These are phyloP conservation scores for Rugosomyces carneus DNA, from an alignment of 1,284 basidiomycete genomes.

Conservation along the genomic window DNA sequence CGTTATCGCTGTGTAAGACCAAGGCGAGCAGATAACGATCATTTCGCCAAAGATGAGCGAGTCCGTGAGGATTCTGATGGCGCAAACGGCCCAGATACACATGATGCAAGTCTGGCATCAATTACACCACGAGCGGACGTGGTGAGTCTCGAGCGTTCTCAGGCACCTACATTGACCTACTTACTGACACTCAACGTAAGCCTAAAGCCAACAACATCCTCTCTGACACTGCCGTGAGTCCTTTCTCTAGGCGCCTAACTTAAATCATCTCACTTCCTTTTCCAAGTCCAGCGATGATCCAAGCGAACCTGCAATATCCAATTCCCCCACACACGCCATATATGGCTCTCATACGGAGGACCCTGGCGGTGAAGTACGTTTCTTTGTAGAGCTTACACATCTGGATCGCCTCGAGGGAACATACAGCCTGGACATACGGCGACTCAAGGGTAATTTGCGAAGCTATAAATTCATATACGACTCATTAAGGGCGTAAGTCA, in stretches of 20 bases:
- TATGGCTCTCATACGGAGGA: slow-evolving; percentile 75
- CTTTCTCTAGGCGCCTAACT: too few relatives aligned
- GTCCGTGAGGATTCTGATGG: not conserved
- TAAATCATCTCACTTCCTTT: not conserved
- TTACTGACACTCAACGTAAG: not conserved
- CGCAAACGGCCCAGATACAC: not conserved
- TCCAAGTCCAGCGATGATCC: not conserved
- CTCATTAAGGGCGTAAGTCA: slow-evolving; percentile 70
- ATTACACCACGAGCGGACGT: not conserved
- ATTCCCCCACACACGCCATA: slow-evolving; percentile 38
- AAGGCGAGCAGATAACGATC: slow-evolving; percentile 27
- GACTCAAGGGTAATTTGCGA: slow-evolving; percentile 81
- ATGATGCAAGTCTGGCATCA: not conserved
- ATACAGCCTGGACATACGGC: slow-evolving; percentile 82
- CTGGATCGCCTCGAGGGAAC: slow-evolving; percentile 79
- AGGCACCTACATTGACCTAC: not conserved
- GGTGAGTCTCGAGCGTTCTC: not conserved
- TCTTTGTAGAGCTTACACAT: slow-evolving; percentile 84
- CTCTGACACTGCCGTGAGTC: too few relatives aligned
- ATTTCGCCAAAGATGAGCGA: not conserved
- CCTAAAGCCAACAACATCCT: not conserved
- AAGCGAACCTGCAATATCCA: not conserved
- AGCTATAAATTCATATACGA: slow-evolving; percentile 92
- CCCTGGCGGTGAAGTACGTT: slow-evolving; percentile 85
- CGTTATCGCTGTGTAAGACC: slow-evolving; percentile 78